Evolutionary conservation across 2,329 filamentous ascomycete genomes (phyloP), one percentile per base, ranked within the genome.

Genomic region (Fusarium concolor): DNA sequence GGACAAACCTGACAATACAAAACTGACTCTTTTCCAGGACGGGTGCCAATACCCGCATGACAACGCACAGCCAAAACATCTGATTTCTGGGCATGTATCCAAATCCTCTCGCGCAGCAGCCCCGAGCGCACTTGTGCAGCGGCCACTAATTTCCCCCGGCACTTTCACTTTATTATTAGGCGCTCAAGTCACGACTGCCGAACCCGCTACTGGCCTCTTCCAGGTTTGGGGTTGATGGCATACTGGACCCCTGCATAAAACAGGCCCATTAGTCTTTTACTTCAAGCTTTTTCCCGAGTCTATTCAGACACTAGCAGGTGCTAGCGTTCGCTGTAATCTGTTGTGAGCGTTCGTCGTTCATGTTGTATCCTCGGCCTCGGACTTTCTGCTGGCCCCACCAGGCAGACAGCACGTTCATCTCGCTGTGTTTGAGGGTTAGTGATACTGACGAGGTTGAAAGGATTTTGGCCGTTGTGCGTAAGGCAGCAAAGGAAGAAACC

Each of bases 191-290:
- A 56, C 28, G 57, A 68, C 66, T 69, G 52, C 66, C 66, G 56
- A 67, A 49, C 52, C 28, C 61, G 44, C 61, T 62, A 37, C 35
- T 55, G 45, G 39, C 46, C 39, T 41, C 44, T 61, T 43, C 45
- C 33, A 55, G 56, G 33, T 41, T 56, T 53, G 45, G 43, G 56
- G 35, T 61, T 52, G 54, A 57, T 69, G 65, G 42, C 51, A 62
- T 55, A 46, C 33, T 50, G 33, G 37, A 47, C 56, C 65, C 61
- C 56, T 68, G 65, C 65, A 62, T 62, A n/a, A 37, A 51, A 43
- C 47, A 52, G 15, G 24, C 35, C 20, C 15, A 37, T 50, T 35
- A 50, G 45, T 38, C 38, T 47, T 56, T 37, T 29, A 7, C 31
- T 26, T 35, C 24, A 38, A 58, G 39, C 59, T 37, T n/a, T 26